Conservation (phyloP, 129 eudicot species). For the Mikania micrantha region DNA sequence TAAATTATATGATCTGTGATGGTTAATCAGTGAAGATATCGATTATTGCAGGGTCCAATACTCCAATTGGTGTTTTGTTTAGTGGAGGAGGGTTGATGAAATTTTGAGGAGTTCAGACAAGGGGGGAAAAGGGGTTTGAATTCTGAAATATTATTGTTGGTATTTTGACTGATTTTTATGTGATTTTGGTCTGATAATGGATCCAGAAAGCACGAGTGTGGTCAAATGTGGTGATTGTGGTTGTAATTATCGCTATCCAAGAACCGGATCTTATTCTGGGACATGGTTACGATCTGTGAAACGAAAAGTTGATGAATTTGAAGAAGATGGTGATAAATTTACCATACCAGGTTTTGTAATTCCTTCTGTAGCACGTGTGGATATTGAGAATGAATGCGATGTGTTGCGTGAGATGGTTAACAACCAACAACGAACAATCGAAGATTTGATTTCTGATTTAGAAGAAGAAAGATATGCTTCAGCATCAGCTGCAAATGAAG, state of each 20-base stretch:
- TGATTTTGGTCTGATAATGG: conserved; percentile 37
- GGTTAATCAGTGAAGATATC: background rate
- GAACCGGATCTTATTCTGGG: conserved; percentile 43
- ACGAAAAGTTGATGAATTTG: conserved; percentile 58
- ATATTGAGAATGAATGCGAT: conserved; percentile 63
- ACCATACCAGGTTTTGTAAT: conserved; percentile 48
- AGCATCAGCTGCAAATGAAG: conserved; percentile 84
- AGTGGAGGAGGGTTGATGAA: conserved; percentile 23
- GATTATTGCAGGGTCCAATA: conserved; percentile 7
- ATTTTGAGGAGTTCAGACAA: conserved; percentile 26
- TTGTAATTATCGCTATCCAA: conserved; percentile 37
- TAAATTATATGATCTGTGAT: background rate
- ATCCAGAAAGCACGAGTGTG: conserved; percentile 33
- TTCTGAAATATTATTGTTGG: background rate
- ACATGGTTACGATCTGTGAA: conserved; percentile 61
- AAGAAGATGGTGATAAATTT: conserved; percentile 35
- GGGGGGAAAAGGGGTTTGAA: conserved; percentile 15
- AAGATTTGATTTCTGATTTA: conserved; percentile 57
- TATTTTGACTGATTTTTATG: conserved; percentile 1
- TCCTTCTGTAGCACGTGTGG: conserved; percentile 70
- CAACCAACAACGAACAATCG: conserved; percentile 64
- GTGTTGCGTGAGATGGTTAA: conserved; percentile 69
- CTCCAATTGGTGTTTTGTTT: conserved; percentile 20
- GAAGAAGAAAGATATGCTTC: conserved; percentile 92
- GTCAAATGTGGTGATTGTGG: conserved; percentile 66